Base-by-base conservation (phyloP, 768 basidiomycete species). In the Lactarius tabidus region DNA sequence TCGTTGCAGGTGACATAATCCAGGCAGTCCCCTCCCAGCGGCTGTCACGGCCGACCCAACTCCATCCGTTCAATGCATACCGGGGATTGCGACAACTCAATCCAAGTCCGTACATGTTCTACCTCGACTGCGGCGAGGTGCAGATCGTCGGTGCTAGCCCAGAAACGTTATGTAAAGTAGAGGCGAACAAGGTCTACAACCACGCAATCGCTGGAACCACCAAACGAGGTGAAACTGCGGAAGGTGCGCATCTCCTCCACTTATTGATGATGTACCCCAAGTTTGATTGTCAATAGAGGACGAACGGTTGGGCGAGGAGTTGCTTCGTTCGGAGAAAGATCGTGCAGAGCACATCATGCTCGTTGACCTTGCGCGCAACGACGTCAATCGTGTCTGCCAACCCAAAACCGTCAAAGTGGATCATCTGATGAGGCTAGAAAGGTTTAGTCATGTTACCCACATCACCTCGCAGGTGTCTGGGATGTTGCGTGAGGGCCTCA, bases 51-150 rank as follows among this genome's bases (percentile, higher is more conserved):
- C 89, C 90, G 39, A 98, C 97, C 0, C 75, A 83, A 23, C 79
- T 99, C 23, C 94, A 98, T 74, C 96, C 97, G 1, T 99, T 99
- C 82, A 99, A 98, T 78, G 94, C 89, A 8, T 99, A 98, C 74
- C 82, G 97, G 57, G 91, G 93, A 60, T 82, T 99, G 53, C 88
- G 97, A 53, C 89, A 95, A 71, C 85, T 98, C 67, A 99, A 99
- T 71, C 97, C 97, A 1, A 96, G 93, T 61, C 97, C 97, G 18
- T 98, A 99, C 77, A 98, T 97, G 95, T 99, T 95, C 77, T 99
- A 95, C 74, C 75, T 99, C 70, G 92, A 98, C 71, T 96, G 94
- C 70, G 91, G 92, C 6, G 93, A 93, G 62, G 74, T 96, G 14
- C 95, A 98, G 75, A 81, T 99, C 39, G 95, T 98, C n/a, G 97